Evolutionary conservation across 148 eudicot species (phyloP).

Genomic region (Limonium bicolor): DNA sequence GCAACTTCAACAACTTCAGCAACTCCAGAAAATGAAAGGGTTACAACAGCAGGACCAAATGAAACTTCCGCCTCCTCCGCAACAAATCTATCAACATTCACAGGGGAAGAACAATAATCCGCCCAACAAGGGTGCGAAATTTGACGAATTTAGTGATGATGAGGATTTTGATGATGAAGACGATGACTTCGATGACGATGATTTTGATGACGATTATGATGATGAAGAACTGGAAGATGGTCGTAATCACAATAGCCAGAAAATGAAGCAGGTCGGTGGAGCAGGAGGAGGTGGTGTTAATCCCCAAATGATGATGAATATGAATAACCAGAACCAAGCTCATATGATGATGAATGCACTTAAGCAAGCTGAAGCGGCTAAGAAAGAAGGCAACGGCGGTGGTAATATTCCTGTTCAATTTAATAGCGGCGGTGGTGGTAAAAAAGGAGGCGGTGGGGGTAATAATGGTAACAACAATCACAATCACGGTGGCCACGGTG

Average conservation of each 20-base stretch:
- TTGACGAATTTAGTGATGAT: constrained; percentile 14
- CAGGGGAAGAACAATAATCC: constrained; percentile 4
- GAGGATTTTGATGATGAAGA: constrained; percentile 12
- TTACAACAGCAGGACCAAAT: constrained; percentile 22
- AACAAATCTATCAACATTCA: neutral
- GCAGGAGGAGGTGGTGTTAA: neutral
- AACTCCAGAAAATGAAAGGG: constrained; percentile 15
- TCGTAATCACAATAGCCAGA: constrained; percentile 14
- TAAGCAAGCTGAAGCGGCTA: neutral
- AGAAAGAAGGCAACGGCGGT: constrained; percentile 2
- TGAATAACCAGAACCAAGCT: neutral
- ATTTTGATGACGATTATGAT: constrained; percentile 20
- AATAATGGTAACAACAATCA: too few relatives aligned
- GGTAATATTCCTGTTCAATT: neutral
- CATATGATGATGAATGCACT: neutral
- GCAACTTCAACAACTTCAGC: constrained; percentile 14
- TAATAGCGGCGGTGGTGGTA: constrained; percentile 1
- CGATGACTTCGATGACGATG: constrained; percentile 16
- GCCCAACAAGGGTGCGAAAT: constrained; percentile 14
- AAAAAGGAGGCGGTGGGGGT: constrained; percentile 4
- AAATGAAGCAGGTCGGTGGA: neutral
- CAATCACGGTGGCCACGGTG: constrained; percentile 1
- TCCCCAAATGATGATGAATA: constrained; percentile 4
- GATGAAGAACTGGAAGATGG: constrained; percentile 38
- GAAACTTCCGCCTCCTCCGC: constrained; percentile 12